These are phyloP conservation scores for Phialocephala sp. DNA, from an alignment of 2,329 filamentous ascomycete species.

Conservation along the genomic window DNA sequence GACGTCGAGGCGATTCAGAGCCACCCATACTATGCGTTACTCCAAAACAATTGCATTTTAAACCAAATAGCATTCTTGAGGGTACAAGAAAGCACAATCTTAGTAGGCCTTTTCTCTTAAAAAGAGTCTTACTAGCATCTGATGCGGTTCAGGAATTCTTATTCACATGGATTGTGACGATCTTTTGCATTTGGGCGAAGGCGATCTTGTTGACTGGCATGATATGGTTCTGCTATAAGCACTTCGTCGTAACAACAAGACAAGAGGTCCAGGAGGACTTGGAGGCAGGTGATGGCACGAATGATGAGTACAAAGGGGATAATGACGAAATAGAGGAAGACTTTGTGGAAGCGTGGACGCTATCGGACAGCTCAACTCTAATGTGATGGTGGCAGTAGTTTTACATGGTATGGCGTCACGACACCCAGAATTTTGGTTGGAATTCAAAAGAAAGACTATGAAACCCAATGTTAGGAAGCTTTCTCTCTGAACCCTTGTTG, in stretches of 20 bases:
- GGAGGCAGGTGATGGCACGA: background rate
- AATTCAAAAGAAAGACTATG: background rate
- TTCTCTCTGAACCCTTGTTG: background rate
- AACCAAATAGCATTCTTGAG: background rate
- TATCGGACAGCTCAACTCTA: no score
- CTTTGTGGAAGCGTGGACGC: background rate
- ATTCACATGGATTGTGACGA: background rate
- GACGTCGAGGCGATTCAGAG: background rate
- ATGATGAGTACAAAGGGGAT: background rate
- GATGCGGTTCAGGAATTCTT: background rate
- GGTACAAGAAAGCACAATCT: background rate
- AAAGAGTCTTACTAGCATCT: background rate
- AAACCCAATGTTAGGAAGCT: background rate
- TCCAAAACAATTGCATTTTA: background rate
- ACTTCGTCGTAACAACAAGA: background rate
- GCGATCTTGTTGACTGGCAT: background rate
- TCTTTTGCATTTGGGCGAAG: conserved; percentile 3
- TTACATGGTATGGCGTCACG: background rate
- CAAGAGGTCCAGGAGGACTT: no score
- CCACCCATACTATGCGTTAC: background rate
- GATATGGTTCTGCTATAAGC: background rate
- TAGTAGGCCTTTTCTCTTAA: background rate
- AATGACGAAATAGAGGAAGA: background rate
- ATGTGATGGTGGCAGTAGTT: background rate
- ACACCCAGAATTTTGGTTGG: background rate